Base-by-base conservation (phyloP, 805 yeast genomes). In the Candida quercuum region DNA sequence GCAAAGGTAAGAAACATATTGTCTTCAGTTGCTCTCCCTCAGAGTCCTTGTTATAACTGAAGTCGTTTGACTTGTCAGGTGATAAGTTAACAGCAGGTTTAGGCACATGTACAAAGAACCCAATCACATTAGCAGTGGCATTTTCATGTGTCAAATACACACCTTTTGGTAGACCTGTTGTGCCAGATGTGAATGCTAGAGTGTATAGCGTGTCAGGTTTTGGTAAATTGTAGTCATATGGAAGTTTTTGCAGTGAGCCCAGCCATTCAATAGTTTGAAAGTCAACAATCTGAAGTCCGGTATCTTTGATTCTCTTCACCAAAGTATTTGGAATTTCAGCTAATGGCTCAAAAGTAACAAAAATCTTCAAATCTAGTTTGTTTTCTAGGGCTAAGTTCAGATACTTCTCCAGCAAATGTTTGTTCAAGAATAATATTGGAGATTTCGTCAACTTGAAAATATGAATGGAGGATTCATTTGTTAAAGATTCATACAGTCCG, bases 121-220 rank as follows among this genome's bases (percentile, higher is more conserved):
- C 57, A 6, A 61, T 49, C 18, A 57, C 49, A 38, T 66, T 66
- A 20, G 69, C 54, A 11, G 62, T 62, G 14, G 75, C 67, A 46
- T 75, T 78, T 28, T 56, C 58, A 45, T 82, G 87, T n/a, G 78
- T 67, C 40, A 81, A 61, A 34, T 76, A 73, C 14, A 79, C 87
- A 45, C 88, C 87, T 61, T 82, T 83, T 37, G 88, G 84, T 24
- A 76, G 67, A 29, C 88, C 87, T 10, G 83, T 76, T 16, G 85
- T 77, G 32, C 85, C 84, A 0, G 81, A 74, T 16, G 83, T 81
- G 59, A 78, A 80, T 54, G 78, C 76, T 38, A 81, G 71, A 35
- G 86, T 76, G 43, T 76, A 72, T 19, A 70, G 44, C 40, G 70
- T 72, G 5, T 71, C 66, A 37, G 70, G 59, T 43, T 49, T 57